Base-by-base conservation (phyloP, 768 basidiomycete species). In the Phanerochaete sordida region DNA sequence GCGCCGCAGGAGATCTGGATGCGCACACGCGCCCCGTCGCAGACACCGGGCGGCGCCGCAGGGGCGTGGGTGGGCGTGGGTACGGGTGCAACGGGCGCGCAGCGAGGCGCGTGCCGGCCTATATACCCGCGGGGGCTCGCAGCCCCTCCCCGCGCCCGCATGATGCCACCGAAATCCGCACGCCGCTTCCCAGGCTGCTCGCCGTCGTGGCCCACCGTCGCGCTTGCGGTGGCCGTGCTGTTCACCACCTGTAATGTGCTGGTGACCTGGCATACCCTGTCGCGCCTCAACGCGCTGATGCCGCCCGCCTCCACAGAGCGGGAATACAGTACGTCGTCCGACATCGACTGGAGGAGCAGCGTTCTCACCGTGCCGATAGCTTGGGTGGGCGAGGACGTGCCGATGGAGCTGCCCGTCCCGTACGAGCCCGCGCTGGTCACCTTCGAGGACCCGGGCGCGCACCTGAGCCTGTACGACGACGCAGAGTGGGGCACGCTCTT, bases 401-500 rank as follows among this genome's bases (percentile, higher is more conserved):
- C 50, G 3, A 19, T 2, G 50, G 50, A 51, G 50, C 28, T 33
- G 11, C 16, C 28, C 16, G n/a, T 51, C 19, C 30, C 19, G 15
- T 31, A 31, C 50, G 50, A 51, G 15, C 30, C 28, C 15, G 28
- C 28, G 28, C 7, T 30, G 2, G 50, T 54, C 35, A 16, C 35
- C 1, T 24, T 24, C n/a, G 35, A 21, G 37, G 53, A 54, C 35
- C 53, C 53, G 9, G n/a, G 28, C 2, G n/a, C 12, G 28, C 15
- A 5, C 6, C 4, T 51, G 3, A 15, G 21, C 2, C 69, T 75
- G 16, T 66, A 66, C 58, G 65, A 72, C 58, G 75, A 76, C 58
- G 67, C 69, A 56, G 75, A 74, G 45, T 75, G 74, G 74, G 74
- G 68, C 24, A 67, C 70, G 7, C 64, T 75, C 12, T 75, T 69